Evolutionary conservation across 371 early-diverging fungal genomes (phyloP).

Genomic region (Rhizomucor miehei): DNA sequence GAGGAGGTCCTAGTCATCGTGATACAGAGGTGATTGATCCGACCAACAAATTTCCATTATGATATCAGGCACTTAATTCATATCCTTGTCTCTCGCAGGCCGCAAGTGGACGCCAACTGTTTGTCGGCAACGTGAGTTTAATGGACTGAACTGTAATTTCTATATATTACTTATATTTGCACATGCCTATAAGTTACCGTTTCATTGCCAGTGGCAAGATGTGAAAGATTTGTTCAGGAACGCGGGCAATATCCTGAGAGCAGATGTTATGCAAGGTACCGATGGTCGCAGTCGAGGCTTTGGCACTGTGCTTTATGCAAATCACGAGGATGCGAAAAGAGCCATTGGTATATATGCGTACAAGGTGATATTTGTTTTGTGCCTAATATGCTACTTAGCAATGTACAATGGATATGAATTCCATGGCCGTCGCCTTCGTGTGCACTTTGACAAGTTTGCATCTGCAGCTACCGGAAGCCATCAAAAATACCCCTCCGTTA

Average conservation of each 20-base stretch:
- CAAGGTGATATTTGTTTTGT: too few relatives aligned
- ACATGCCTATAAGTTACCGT: constrained; percentile 46
- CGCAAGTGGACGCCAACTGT: constrained; percentile 49
- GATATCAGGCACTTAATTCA: too few relatives aligned
- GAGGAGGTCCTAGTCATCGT: neutral
- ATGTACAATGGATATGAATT: constrained; percentile 43
- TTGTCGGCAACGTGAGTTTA: constrained; percentile 61
- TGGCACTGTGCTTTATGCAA: constrained; percentile 68
- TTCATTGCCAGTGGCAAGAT: constrained; percentile 73
- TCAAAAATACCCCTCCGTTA: constrained; percentile 5
- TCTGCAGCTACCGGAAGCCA: constrained; percentile 2
- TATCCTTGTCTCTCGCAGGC: too few relatives aligned
- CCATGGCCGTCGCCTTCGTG: constrained; percentile 44
- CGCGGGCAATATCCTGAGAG: constrained; percentile 63
- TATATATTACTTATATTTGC: neutral
- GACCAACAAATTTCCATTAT: neutral
- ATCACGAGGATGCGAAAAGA: constrained; percentile 59
- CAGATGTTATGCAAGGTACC: constrained; percentile 60
- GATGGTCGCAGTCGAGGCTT: constrained; percentile 69
- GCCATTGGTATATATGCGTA: constrained; percentile 40
- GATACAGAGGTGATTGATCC: neutral
- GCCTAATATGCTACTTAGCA: too few relatives aligned
- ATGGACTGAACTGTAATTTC: too few relatives aligned
- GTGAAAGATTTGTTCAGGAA: constrained; percentile 74
- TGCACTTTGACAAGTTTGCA: constrained; percentile 44